A percentile compares a stretch with the other conserved stretches of the same genome.
Evolutionary conservation across 140 eudicot species (phyloP).

Genomic region (Ambrosia hybrid): DNA sequence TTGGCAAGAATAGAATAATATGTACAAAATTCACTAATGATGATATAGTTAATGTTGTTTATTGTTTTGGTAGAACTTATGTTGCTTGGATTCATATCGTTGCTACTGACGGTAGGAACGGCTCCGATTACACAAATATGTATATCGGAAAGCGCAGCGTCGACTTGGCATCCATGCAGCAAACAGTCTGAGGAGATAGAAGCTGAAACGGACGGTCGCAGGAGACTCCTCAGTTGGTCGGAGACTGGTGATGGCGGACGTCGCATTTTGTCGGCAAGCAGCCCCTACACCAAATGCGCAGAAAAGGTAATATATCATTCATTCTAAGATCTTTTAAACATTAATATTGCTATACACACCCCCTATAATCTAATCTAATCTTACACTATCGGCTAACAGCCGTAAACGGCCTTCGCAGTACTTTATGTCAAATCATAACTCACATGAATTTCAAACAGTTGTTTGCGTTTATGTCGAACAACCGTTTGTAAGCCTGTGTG

Average conservation of each 20-base stretch:
- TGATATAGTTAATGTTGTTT: constrained; percentile 6
- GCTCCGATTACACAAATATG: constrained; percentile 47
- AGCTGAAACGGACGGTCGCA: constrained; percentile 16
- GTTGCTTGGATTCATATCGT: constrained; percentile 56
- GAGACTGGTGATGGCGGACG: constrained; percentile 16
- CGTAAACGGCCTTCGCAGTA: too few relatives aligned
- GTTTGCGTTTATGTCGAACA: too few relatives aligned
- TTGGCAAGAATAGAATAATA: too few relatives aligned
- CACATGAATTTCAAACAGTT: too few relatives aligned
- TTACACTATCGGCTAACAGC: too few relatives aligned
- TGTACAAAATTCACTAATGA: neutral
- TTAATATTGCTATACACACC: too few relatives aligned
- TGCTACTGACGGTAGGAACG: constrained; percentile 55
- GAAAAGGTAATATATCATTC: constrained; percentile 29
- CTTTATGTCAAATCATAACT: too few relatives aligned
- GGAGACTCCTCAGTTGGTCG: constrained; percentile 39
- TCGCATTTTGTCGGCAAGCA: constrained; percentile 40
- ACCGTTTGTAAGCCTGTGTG: too few relatives aligned
- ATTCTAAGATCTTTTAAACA: too few relatives aligned
- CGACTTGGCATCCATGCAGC: constrained; percentile 45
- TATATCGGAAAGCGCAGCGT: constrained; percentile 37
- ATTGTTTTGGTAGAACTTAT: constrained; percentile 40
- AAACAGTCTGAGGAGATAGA: constrained; percentile 8
- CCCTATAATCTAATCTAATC: too few relatives aligned
- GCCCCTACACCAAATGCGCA: constrained; percentile 34